Percentiles rank a stretch among this genome's conserved stretches.
phyloP scores from a whole-genome alignment of 225 moss, liverwort and hornwort species.

The Physcomitrellopsis africana region DNA sequence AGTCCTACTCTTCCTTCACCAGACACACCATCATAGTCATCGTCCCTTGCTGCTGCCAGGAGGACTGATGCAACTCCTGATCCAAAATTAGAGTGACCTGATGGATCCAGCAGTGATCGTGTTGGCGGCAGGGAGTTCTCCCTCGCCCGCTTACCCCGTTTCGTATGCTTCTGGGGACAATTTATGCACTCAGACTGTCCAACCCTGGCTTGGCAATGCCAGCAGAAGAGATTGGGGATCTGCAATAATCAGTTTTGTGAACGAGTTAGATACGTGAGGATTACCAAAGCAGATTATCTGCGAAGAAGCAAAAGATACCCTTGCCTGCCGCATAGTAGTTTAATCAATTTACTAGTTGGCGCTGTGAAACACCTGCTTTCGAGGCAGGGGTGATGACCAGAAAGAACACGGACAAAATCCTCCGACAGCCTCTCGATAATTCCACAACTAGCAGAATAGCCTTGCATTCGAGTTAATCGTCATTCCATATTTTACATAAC shows the following conservation, averaged over 20 bases:
- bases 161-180: slow-evolving; percentile 75
- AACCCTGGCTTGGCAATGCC: slow-evolving; percentile 69
- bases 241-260: slow-evolving; percentile 36
- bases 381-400: no score
- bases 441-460: no score
- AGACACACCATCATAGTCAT: slow-evolving; percentile 65
- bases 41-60: slow-evolving; percentile 59
- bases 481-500: background rate
- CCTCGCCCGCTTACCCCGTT: slow-evolving; percentile 63
- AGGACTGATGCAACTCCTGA: slow-evolving; percentile 54
- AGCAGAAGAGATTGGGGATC: slow-evolving; percentile 64
- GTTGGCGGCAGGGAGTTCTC: slow-evolving; percentile 59
- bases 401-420: no score
- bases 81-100: slow-evolving; percentile 43
- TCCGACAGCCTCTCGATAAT: no score
- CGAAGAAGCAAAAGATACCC: no score
- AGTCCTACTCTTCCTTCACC: slow-evolving; percentile 64
- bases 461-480: no score
- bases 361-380: no score
- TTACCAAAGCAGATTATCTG: background rate
- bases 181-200: slow-evolving; percentile 71
- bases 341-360: no score
- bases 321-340: no score
- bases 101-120: slow-evolving; percentile 46
- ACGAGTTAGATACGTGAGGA: slow-evolving; percentile 24